Base-by-base conservation (phyloP, 495 filamentous ascomycete genomes). In the Ramalina intermedia region DNA sequence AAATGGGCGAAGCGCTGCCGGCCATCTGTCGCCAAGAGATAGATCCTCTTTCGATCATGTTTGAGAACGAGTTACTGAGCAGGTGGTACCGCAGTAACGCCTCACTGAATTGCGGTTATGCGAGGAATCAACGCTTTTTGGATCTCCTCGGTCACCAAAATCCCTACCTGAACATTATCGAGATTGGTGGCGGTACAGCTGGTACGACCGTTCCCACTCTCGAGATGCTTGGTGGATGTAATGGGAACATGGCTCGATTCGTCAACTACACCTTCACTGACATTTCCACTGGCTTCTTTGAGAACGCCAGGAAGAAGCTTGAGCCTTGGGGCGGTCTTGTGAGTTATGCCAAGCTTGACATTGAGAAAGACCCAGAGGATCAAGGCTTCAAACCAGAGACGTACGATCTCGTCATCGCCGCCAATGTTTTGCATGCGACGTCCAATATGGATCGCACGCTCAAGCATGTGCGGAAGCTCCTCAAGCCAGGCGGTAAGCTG, bases 121-220 rank as follows among this genome's bases (percentile, higher is more conserved):
- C 39, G 8, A 41, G 39, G 39, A 41, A 41, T 12, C 16, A 41
- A 41, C 39, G 39, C 21, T 41, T 41, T 11, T 4, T 41, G 13
- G 41, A 51, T 1, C 27, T 63, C 6, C 27, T 67, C 14, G 50
- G 50, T 6, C 53, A 63, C 38, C 61, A 63, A 18, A 59, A 65
- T 18, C 63, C 63, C 6, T 50, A 55, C 8, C 50, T 65, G 0
- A 60, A 55, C 6, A 55, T 67, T 12, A 54, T 69, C 7, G 58
- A 78, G 47, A 68, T 74, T 24, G 73, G 72, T 14, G 67, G 59
- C 3, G 70, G 68, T 6, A 67, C 62, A 17, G 71, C 69, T 1
- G 59, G 61, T 17, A 54, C 58, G 0, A 70, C 69, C 7, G 52
- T 52, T 4, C 53, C 55, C 6, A 47, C 68, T 16, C 45, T 62